Evolutionary conservation across 2,329 filamentous ascomycete genomes (phyloP).

Genomic region (Fusarium sp.): DNA sequence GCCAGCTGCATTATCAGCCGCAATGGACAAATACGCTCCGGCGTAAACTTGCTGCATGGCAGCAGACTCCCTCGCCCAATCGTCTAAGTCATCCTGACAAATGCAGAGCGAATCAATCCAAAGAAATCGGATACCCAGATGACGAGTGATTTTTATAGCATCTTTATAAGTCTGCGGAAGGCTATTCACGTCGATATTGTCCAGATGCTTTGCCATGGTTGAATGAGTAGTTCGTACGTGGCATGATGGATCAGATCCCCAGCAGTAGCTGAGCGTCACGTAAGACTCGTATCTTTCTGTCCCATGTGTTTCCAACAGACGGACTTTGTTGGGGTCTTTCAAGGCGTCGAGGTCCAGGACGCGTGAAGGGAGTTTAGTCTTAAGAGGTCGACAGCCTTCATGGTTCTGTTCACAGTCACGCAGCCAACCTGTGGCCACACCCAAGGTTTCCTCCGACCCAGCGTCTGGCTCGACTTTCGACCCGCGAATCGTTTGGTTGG

Average conservation of each 20-base stretch:
- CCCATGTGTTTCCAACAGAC: background rate
- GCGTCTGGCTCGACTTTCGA: constrained; percentile 2
- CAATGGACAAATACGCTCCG: constrained; percentile 14
- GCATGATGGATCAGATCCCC: background rate
- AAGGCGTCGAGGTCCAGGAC: constrained; percentile 6
- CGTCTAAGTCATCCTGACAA: constrained; percentile 20
- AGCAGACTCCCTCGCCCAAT: constrained; percentile 20
- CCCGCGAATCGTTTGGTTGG: background rate
- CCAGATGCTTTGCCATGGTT: background rate
- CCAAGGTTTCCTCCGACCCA: background rate
- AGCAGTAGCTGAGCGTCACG: constrained; percentile 25
- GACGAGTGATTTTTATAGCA: constrained; percentile 20
- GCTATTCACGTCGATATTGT: background rate
- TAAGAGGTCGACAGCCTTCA: background rate
- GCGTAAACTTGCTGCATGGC: constrained; percentile 26
- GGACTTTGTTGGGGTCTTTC: background rate
- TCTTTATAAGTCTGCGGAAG: constrained; percentile 23
- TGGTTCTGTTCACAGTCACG: constrained; percentile 6
- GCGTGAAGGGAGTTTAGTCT: constrained; percentile 5
- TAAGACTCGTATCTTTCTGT: background rate
- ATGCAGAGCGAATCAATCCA: constrained; percentile 34
- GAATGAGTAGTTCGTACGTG: constrained; percentile 7
- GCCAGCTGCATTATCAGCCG: background rate
- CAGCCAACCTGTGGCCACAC: background rate
- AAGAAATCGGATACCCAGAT: constrained; percentile 8